phyloP scores from a whole-genome alignment of 495 filamentous ascomycete species.

The Talaromyces nanjingensis region DNA sequence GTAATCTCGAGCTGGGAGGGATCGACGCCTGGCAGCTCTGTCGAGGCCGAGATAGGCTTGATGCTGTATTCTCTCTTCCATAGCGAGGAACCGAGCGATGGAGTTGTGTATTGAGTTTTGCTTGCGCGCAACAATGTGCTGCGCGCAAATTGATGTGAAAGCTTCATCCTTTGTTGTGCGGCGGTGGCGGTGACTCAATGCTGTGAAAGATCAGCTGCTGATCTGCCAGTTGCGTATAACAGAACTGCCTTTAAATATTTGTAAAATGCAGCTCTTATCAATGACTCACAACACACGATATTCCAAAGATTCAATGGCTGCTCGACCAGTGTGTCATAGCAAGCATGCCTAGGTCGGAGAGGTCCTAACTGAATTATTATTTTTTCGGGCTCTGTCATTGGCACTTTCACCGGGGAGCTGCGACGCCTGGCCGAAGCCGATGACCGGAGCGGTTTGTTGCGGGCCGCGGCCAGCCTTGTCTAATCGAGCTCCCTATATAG shows the following conservation, averaged over 20 bases:
- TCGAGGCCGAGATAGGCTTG: constrained; percentile 44
- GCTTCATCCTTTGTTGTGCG: constrained; percentile 24
- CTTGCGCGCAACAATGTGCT: constrained; percentile 21
- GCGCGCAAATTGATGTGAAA: constrained; percentile 35
- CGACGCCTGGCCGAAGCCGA: not conserved
- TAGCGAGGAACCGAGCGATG: constrained; percentile 22
- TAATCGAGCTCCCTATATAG: not conserved
- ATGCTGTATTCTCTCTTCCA: constrained; percentile 53
- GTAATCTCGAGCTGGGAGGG: constrained; percentile 66
- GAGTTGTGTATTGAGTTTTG: constrained; percentile 13
- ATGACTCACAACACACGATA: not conserved
- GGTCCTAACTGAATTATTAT: not conserved
- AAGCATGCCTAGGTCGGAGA: not conserved
- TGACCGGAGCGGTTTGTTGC: constrained; percentile 4
- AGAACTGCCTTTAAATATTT: not conserved
- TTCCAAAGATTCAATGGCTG: not conserved
- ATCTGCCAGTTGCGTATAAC: not conserved
- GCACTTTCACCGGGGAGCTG: not conserved
- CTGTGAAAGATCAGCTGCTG: not conserved
- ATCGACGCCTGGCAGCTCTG: constrained; percentile 59
- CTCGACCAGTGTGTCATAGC: not conserved
- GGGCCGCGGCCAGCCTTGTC: not conserved
- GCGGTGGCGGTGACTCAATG: not conserved
- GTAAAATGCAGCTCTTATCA: not conserved
- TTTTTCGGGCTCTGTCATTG: not conserved